These are phyloP conservation scores for Fusarium globosum DNA, from an alignment of 2,329 filamentous ascomycete genomes.

Conservation along the genomic window DNA sequence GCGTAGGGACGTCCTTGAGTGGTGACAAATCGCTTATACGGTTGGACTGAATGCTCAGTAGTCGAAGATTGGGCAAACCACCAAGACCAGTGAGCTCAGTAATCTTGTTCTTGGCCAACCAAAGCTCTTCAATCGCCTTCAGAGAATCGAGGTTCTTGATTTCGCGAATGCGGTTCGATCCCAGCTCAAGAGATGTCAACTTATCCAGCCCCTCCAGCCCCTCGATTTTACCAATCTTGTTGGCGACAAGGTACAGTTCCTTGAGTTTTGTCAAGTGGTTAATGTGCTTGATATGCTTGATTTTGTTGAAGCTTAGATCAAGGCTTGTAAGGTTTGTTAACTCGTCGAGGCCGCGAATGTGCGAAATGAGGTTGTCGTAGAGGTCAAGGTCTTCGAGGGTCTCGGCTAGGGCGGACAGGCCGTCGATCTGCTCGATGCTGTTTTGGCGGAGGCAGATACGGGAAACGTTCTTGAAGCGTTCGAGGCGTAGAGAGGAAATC, in stretches of 20 bases:
- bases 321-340: conserved; percentile 81
- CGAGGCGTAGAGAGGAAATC: conserved; percentile 80
- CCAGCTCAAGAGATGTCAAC: conserved; percentile 87
- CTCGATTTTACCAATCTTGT: conserved; percentile 91
- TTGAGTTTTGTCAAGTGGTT: conserved; percentile 79
- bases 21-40: conserved; percentile 83
- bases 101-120: conserved; percentile 98
- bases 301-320: conserved; percentile 98
- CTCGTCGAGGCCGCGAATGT: conserved; percentile 84
- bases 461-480: conserved; percentile 80
- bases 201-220: conserved; percentile 79
- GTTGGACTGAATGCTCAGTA: conserved; percentile 96
- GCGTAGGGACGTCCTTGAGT: conserved; percentile 75
- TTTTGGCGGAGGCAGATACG: conserved; percentile 95
- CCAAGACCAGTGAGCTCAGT: conserved; percentile 81
- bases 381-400: conserved; percentile 88
- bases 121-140: conserved; percentile 84
- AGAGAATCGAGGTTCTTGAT: conserved; percentile 87
- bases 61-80: conserved; percentile 81
- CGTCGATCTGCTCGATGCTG: conserved; percentile 81
- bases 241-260: conserved; percentile 93
- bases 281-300: conserved; percentile 96
- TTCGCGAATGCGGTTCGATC: conserved; percentile 89
- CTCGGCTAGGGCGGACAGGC: conserved; percentile 72
- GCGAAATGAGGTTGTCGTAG: conserved; percentile 94